Evolutionary conservation across 2,329 filamentous ascomycete species (phyloP).

Genomic region (Aspergillus tamarii): DNA sequence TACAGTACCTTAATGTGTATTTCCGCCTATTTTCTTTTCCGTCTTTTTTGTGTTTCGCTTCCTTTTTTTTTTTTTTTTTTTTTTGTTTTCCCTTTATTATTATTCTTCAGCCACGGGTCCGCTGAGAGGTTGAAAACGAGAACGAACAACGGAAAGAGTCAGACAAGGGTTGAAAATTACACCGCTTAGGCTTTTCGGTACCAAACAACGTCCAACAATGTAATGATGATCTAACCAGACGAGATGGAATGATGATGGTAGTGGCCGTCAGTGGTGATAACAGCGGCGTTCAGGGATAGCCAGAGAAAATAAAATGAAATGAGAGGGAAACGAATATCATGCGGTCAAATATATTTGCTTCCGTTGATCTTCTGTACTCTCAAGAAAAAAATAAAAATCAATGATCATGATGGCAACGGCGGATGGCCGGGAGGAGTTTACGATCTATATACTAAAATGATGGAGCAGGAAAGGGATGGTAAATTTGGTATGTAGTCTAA

Average conservation of each 20-base stretch:
- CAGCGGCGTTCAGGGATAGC: constrained; percentile 9
- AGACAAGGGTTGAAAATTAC: constrained; percentile 17
- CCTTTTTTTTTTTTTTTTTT: not conserved
- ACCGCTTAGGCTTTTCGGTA: constrained; percentile 8
- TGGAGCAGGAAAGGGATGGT: constrained; percentile 22
- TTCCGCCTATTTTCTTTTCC: not conserved
- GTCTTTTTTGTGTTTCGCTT: not conserved
- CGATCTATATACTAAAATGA: constrained; percentile 24
- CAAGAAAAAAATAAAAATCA: not conserved
- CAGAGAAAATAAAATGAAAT: not conserved
- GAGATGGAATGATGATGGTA: constrained; percentile 14
- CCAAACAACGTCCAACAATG: constrained; percentile 13
- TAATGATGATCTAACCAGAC: constrained; percentile 24
- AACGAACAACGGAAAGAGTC: not conserved
- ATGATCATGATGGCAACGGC: constrained; percentile 6
- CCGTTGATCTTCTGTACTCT: not conserved
- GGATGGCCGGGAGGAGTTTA: constrained; percentile 14
- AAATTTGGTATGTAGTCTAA: constrained; percentile 19
- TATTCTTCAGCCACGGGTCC: not conserved
- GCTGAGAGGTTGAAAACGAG: not conserved
- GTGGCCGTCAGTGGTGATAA: constrained; percentile 15
- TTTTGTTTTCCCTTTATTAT: too few species aligned
- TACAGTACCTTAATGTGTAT: not conserved
- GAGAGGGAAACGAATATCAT: not conserved
- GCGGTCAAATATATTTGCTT: not conserved